Evolutionary conservation across 768 basidiomycete genomes (phyloP).

Genomic region (Cystobasidium onofrii): DNA sequence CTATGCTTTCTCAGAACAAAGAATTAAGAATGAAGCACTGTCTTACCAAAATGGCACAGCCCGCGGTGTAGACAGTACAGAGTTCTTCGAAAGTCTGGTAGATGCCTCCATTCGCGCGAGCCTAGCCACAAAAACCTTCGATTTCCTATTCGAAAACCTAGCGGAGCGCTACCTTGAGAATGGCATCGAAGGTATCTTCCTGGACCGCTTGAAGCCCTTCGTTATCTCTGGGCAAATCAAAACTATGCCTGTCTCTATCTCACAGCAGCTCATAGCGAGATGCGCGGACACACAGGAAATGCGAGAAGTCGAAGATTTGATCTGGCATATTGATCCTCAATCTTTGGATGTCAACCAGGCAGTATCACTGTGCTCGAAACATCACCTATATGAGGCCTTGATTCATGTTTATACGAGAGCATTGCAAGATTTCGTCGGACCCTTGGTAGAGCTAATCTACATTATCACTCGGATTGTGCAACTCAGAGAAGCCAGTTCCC

Average conservation of each 20-base stretch:
- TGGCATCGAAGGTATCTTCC: slow-evolving; percentile 76
- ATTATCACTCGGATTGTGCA: slow-evolving; percentile 64
- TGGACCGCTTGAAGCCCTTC: slow-evolving; percentile 70
- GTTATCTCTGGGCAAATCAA: slow-evolving; percentile 66
- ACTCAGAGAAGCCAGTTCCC: slow-evolving; percentile 47
- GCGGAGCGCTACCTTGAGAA: slow-evolving; percentile 79
- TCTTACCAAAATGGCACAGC: slow-evolving; percentile 57
- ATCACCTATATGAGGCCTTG: slow-evolving; percentile 82
- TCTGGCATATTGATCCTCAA: slow-evolving; percentile 90
- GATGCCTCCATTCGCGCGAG: slow-evolving; percentile 67
- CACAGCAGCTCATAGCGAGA: slow-evolving; percentile 69
- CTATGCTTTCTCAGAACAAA: slow-evolving; percentile 90
- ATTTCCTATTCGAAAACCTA: slow-evolving; percentile 86
- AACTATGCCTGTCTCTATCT: slow-evolving; percentile 74
- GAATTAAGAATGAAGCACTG: slow-evolving; percentile 84
- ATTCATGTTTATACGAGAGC: slow-evolving; percentile 89
- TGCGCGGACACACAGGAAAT: slow-evolving; percentile 65
- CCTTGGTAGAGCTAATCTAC: slow-evolving; percentile 71
- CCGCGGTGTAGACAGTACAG: slow-evolving; percentile 83
- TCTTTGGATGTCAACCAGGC: slow-evolving; percentile 90
- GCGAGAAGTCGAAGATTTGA: slow-evolving; percentile 73
- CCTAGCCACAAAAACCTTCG: slow-evolving; percentile 67
- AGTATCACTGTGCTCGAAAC: slow-evolving; percentile 70
- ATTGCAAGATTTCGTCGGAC: slow-evolving; percentile 76
- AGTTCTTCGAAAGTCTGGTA: slow-evolving; percentile 81